Base-by-base conservation (phyloP, 2,329 filamentous ascomycete species). In the Didymella pinodella region DNA sequence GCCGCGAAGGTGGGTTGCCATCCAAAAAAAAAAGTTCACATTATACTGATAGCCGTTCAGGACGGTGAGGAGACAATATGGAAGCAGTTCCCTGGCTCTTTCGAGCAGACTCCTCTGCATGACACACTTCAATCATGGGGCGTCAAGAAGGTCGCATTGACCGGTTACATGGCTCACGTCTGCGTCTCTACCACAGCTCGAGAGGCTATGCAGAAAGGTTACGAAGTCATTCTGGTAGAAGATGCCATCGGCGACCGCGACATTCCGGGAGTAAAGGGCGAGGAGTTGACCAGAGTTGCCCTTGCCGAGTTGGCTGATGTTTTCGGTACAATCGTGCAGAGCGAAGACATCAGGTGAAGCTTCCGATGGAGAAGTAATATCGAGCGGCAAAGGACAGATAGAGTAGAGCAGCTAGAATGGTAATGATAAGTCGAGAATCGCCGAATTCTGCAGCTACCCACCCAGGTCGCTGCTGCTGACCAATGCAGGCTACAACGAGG, bases 221-320 rank as follows among this genome's bases (percentile, higher is more conserved):
- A 86, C 68, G 87, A 91, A 68, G 83, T 90, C 25, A 54, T 90
- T 1, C 70, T 90, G 22, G 84, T 82, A 0, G 79, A 84, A 65
- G 88, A 90, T 70, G 87, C 81, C 0, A 83, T 91, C 36, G 88
- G 88, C 0, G 88, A 90, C 72, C 75, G 88, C 8, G 82, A 90
- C 70, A 88, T 90, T 44, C 88, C 88, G 0, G 87, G 87, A 0
- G 84, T 82, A 0, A 77, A 79, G 6, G 87, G 84, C 0, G 81
- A 82, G 11, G 82, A 87, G 54, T 69, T 89, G 22, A 83, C 79
- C 8, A 79, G 79, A 43, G 75, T 74, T 52, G 66, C 64, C 4
- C 73, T 90, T 64, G 79, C 80, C 6, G 88, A 90, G 74, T 75
- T 90, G 69, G 85, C 68, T 0, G 88, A 90, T 81, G 83, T 80